Base-by-base conservation (phyloP, 305 asterid species). In the Plantago coronopus region DNA sequence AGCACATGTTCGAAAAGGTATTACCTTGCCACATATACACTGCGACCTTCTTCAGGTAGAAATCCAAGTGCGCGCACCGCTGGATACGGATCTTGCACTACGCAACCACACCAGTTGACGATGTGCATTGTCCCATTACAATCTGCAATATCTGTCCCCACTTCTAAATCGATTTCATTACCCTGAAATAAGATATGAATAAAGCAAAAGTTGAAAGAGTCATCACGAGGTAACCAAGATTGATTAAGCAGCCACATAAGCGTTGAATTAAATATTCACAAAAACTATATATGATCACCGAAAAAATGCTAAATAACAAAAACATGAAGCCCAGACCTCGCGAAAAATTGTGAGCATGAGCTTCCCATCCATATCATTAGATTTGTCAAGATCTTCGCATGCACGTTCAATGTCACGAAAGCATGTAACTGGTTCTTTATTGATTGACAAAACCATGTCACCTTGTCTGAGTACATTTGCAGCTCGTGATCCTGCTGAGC, bases 1-100 rank as follows among this genome's bases (percentile, higher is more conserved):
- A 31, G 7, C 38, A 31, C 38, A 31, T 31, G 38, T 31, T 31
- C 7, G 38, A 31, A 2, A 62, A 60, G 54, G 45, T 40, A 73
- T 69, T 76, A 85, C 97, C 98, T 83, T 34, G 98, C 82, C 57
- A 89, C 97, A 66, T 91, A 91, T 47, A 91, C 98, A 5, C 98
- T 96, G 51, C 89, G 98, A 59, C 98, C 98, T 77, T 91, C 97
- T 66, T 85, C 81, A 27, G 98, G 98, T 50, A 91, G 86, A 76
- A 78, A 91, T 61, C 98, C 98, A 69, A 89, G 97, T 64, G 96
- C 95, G 67, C 97, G 93, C 16, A 91, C 98, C 13, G 95, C 96
- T 15, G 89, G 71, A 74, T 91, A 95, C 62, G 98, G 96, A 65
- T 89, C 94, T 74, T 91, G 98, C 17, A 89, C 83, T 62, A 86